Evolutionary conservation across 2,329 filamentous ascomycete genomes (phyloP).

Genomic region (Pezicula carpinea): DNA sequence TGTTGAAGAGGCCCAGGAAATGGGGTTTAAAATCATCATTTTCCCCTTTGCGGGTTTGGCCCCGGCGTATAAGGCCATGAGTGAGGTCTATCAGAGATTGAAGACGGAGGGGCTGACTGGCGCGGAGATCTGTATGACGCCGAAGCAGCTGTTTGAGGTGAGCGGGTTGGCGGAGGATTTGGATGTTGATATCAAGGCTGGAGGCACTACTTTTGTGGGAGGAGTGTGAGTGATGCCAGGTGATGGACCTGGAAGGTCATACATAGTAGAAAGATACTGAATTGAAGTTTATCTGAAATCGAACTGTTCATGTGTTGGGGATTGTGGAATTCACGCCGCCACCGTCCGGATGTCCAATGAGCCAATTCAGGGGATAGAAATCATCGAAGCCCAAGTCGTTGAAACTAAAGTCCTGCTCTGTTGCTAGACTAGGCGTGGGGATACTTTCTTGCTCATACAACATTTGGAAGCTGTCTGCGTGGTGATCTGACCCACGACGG

Average conservation of each 20-base stretch:
- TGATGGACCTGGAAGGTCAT: not conserved
- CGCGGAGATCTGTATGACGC: conserved; percentile 38
- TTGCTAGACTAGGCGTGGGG: too few relatives aligned
- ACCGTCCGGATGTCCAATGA: not conserved
- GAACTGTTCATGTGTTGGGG: not conserved
- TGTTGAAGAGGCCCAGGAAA: conserved; percentile 43
- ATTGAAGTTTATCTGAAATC: not conserved
- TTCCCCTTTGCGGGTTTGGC: conserved; percentile 46
- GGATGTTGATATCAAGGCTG: conserved; percentile 35
- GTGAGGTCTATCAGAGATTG: conserved; percentile 31
- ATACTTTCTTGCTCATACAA: too few relatives aligned
- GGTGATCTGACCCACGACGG: not conserved
- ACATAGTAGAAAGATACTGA: not conserved
- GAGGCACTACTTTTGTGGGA: not conserved
- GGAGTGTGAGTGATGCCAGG: not conserved
- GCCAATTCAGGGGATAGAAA: conserved; percentile 7
- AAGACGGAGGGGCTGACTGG: conserved; percentile 32
- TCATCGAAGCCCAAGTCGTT: conserved; percentile 5
- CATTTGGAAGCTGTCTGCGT: not conserved
- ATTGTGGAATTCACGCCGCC: not conserved
- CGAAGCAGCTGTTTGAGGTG: conserved; percentile 43
- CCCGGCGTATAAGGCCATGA: conserved; percentile 39
- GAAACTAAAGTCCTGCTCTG: conserved; percentile 1
- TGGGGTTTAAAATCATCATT: conserved; percentile 55
- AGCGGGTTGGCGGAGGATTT: conserved; percentile 46